A percentile compares a stretch with the other conserved stretches of the same genome.
Evolutionary conservation across 2,329 filamentous ascomycete genomes (phyloP).

Genomic region (Trichoderma koningii): DNA sequence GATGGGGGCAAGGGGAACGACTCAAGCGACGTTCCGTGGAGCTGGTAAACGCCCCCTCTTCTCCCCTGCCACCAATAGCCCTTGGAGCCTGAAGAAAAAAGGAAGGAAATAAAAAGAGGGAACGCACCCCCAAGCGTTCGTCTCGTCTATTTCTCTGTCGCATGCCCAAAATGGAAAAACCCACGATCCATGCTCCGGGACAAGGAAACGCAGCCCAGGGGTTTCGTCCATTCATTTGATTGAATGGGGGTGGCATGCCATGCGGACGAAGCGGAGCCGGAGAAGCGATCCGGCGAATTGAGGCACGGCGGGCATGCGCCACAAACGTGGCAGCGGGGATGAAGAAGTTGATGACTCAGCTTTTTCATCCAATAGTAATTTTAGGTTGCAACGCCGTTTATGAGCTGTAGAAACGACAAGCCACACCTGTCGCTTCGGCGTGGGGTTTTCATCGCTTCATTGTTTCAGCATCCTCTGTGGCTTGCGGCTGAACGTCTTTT

Average conservation of each 20-base stretch:
- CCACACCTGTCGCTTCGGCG: background rate
- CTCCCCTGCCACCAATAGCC: background rate
- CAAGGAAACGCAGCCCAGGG: background rate
- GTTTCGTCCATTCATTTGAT: background rate
- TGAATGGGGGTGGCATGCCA: background rate
- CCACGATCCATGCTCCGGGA: constrained; percentile 13
- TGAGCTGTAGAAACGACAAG: background rate
- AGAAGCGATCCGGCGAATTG: constrained; percentile 21
- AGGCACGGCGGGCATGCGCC: background rate
- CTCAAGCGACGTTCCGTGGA: constrained; percentile 14
- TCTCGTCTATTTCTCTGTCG: background rate
- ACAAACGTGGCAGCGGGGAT: background rate
- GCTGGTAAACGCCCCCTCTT: background rate
- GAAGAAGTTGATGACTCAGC: background rate
- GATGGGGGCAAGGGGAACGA: constrained; percentile 1
- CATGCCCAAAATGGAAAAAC: constrained; percentile 9
- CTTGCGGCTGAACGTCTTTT: background rate
- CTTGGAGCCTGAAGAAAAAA: background rate
- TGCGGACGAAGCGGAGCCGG: constrained; percentile 5
- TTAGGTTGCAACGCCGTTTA: too few species aligned
- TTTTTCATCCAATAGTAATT: too few species aligned
- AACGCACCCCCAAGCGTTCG: background rate
- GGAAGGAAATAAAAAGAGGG: constrained; percentile 5
- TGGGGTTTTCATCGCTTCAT: background rate
- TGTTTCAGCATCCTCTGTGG: background rate